Conservation (phyloP, 2,329 filamentous ascomycete species). For the Penicillium sp. region DNA sequence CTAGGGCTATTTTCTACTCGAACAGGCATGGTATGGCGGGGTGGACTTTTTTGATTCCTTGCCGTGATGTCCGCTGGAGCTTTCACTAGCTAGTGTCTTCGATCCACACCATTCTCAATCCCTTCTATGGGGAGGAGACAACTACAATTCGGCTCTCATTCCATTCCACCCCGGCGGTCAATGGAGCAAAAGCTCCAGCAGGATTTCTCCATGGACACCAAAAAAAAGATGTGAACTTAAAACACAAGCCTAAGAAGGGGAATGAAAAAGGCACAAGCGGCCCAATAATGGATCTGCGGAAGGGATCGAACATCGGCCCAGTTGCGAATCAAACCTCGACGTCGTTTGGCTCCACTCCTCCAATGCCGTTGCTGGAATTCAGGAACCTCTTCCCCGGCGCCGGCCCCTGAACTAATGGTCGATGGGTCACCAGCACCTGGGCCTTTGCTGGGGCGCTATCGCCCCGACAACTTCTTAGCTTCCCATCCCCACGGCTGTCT, state of each 20-base stretch:
- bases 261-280: conserved; percentile 8
- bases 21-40: background rate
- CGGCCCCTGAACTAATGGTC: conserved; percentile 34
- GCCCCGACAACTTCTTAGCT: conserved; percentile 27
- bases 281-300: conserved; percentile 27
- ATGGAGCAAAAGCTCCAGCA: background rate
- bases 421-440: conserved; percentile 26
- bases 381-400: conserved; percentile 39
- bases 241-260: background rate
- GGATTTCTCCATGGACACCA: background rate
- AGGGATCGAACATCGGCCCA: conserved; percentile 24
- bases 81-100: background rate
- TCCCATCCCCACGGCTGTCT: conserved; percentile 15
- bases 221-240: background rate
- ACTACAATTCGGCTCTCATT: conserved; percentile 16
- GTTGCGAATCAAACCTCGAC: conserved; percentile 17
- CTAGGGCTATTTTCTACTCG: background rate
- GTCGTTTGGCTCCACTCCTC: conserved; percentile 17
- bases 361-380: conserved; percentile 34
- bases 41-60: conserved; percentile 9
- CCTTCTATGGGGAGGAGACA: conserved; percentile 14
- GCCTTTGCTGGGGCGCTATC: conserved; percentile 23
- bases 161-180: conserved; percentile 8
- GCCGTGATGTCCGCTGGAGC: conserved; percentile 11
- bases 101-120: conserved; percentile 24